Base-by-base conservation (phyloP, 176 grass and related monocot species). In the Ensete glaucum region DNA sequence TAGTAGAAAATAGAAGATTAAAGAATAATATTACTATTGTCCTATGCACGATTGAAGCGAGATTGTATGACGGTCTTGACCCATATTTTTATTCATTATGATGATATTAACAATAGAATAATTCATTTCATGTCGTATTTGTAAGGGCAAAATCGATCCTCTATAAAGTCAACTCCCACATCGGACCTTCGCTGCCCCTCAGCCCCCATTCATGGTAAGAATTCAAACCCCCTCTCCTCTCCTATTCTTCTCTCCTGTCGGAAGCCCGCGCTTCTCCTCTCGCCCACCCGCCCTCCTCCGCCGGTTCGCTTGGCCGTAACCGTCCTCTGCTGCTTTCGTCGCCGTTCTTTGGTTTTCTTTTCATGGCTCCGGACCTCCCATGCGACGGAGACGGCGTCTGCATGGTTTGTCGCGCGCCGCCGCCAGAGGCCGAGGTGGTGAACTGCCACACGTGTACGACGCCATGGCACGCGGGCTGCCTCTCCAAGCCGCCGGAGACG, bases 401-500 rank as follows among this genome's bases (percentile, higher is more conserved):
- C 77, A 70, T 79, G 77, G 77, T 69, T 0, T 79, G 77, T 53
- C 53, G 54, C 16, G 11, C 15, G 17, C 20, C 25, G 26, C 25
- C 77, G 24, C 27, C 52, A 17, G 52, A 68, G 77, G 17, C 53
- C 17, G 65, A 79, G 25, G 22, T 58, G 24, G 16, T 79, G 9
- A 7, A n/a, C 19, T 79, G 77, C 65, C 53, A 65, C 23, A 79
- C 65, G 23, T 79, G 77, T 27, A 53, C 77, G 22, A 69, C 77
- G 15, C 77, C 65, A 53, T 79, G 77, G 77, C 77, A 79, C 53
- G 77, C 79, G 17, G 85, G 83, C 0, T 97, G 94, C 75, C 90
- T 97, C 55, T 82, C 90, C 34, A 54, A 20, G 0, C 88, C 85
- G 0, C 94, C 84, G 4, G 59, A 67, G 71, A 83, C 85, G 1